Base-by-base conservation (phyloP, 306 rosid species). In the Castanea crenata region DNA sequence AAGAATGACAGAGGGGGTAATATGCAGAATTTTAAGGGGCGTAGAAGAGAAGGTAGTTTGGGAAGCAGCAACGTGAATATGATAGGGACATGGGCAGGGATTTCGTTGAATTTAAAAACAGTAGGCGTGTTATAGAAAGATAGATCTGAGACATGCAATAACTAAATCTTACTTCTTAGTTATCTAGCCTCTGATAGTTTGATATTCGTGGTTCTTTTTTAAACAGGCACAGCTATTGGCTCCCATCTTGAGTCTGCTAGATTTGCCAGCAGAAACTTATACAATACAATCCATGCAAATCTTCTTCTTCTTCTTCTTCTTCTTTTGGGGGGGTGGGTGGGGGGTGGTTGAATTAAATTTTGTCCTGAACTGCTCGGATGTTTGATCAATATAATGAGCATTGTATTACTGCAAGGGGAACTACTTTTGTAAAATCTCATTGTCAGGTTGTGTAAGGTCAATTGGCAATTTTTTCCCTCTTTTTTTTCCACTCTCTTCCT, bases 41-140 rank as follows among this genome's bases (percentile, higher is more conserved):
- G 76, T 55, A 76, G 44, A 73, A 76, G 86, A 68, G 90, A 59
- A 78, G 78, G 16, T 64, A 29, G 54, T 88, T 64, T 71, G 86
- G 71, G 14, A 88, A 74, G 81, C 85, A 79, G 38, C 88, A 71
- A 51, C 71, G 80, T 69, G 87, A 74, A 73, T 59, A 83, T 76
- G 73, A 81, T 56, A 67, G 63, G 82, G 87, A 79, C 77, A 82
- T 34, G 76, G 89, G 78, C 61, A 49, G 75, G 31, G 91, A 80
- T 74, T 69, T 16, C 73, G 88, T 83, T 25, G 90, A 83, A 19
- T 95, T 86, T 67, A 88, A 38, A 86, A 95, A 95, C 86, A 90
- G 92, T 41, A 82, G 94, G 79, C 94, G 97, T 12, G 93, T 91
- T 55, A 88, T 95, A 73, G 93, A 91, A 86, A 88, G 99, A 83